phyloP scores from a whole-genome alignment of 2,329 filamentous ascomycete species.

The Trichothecium roseum region DNA sequence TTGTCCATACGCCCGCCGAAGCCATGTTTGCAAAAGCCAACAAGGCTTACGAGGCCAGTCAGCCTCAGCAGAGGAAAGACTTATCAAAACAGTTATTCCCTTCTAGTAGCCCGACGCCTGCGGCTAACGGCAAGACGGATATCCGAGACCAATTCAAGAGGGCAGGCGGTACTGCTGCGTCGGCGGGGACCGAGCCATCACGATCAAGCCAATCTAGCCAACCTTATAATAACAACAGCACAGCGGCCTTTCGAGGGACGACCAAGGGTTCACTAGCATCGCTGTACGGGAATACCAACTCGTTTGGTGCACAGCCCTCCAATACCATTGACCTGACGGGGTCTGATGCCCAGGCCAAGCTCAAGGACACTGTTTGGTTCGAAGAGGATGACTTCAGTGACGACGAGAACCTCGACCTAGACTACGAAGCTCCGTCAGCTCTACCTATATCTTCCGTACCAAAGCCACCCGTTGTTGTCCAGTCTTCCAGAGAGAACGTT shows the following conservation, averaged over 20 bases:
- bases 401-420: conserved; percentile 64
- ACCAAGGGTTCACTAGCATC: conserved; percentile 22
- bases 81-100: conserved; percentile 44
- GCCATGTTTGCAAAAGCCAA: conserved; percentile 26
- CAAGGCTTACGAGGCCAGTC: conserved; percentile 26
- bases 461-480: conserved; percentile 6
- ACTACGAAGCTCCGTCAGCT: conserved; percentile 50
- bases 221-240: conserved; percentile 13
- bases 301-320: conserved; percentile 27
- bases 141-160: conserved; percentile 42
- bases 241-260: conserved; percentile 6
- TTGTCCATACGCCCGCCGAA: conserved; percentile 13
- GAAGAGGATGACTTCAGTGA: conserved; percentile 81
- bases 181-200: conserved; percentile 23
- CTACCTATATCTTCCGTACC: conserved; percentile 20
- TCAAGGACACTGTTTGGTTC: conserved; percentile 41
- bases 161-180: conserved; percentile 25
- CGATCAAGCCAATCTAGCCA: conserved; percentile 10
- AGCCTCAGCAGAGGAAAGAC: conserved; percentile 19
- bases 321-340: conserved; percentile 23
- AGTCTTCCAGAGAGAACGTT: conserved; percentile 12
- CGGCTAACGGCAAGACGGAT: conserved; percentile 24
- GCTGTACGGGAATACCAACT: conserved; percentile 32
- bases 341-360: conserved; percentile 15
- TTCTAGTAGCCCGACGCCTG: conserved; percentile 39